A percentile compares a stretch with the other conserved stretches of the same genome.
Conservation (phyloP, 2,329 filamentous ascomycete species). For the Verticillium alfalfae region DNA sequence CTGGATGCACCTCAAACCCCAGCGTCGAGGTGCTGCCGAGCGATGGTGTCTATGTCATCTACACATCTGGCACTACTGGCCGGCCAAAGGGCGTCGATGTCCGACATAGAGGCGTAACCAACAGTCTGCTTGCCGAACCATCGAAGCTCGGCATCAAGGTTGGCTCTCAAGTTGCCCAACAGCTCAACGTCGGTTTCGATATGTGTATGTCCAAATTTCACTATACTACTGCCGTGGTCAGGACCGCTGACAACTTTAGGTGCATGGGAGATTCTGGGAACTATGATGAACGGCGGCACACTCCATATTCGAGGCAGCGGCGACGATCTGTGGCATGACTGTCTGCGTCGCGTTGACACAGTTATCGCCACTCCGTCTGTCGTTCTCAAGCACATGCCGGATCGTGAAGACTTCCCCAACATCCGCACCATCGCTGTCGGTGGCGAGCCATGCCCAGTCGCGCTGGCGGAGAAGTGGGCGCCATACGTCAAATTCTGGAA, state of each 20-base stretch:
- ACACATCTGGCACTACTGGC: slow-evolving; percentile 54
- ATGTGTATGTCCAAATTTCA: slow-evolving; percentile 42
- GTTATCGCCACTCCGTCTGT: slow-evolving; percentile 13
- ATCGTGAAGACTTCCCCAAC: slow-evolving; percentile 9
- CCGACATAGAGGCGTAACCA: slow-evolving; percentile 30
- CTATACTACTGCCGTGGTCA: not conserved
- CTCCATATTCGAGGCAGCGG: slow-evolving; percentile 13
- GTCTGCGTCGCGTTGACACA: slow-evolving; percentile 11
- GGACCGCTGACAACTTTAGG: slow-evolving; percentile 25
- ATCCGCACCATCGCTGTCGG: slow-evolving; percentile 11
- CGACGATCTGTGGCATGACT: slow-evolving; percentile 11
- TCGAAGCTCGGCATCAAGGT: slow-evolving; percentile 38
- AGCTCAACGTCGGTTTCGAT: slow-evolving; percentile 55
- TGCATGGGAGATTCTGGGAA: slow-evolving; percentile 54
- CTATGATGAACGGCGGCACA: slow-evolving; percentile 12
- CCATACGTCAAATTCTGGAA: slow-evolving; percentile 44
- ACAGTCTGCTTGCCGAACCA: slow-evolving; percentile 2
- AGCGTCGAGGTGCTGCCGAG: slow-evolving; percentile 24
- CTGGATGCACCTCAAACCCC: slow-evolving; percentile 8
- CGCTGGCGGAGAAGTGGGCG: slow-evolving; percentile 52
- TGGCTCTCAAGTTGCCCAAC: slow-evolving; percentile 47
- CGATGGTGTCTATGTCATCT: slow-evolving; percentile 41
- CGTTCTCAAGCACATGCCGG: slow-evolving; percentile 12
- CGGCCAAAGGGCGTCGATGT: slow-evolving; percentile 55
- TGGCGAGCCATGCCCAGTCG: slow-evolving; percentile 11